These are phyloP conservation scores for Globisporangium spinosum DNA, from an alignment of 352 stramenopile genomes.

Conservation along the genomic window DNA sequence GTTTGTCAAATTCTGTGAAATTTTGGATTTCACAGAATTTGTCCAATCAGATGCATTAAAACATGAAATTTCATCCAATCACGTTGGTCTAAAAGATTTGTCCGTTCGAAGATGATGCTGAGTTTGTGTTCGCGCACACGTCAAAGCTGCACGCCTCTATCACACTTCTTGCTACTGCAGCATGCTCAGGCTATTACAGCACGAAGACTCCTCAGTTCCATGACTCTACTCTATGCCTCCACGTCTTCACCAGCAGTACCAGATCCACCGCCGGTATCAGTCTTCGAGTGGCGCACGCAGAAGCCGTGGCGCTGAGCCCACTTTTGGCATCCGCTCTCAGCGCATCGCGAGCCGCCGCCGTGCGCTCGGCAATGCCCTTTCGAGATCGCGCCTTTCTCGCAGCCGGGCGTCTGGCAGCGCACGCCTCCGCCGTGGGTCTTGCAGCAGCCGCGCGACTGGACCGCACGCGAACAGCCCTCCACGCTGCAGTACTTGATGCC, in stretches of 20 bases:
- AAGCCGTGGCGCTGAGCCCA: constrained; percentile 73
- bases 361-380: constrained; percentile 83
- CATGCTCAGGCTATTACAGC: background rate
- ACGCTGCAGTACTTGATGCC: constrained; percentile 75
- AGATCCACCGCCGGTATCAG: constrained; percentile 7
- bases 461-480: constrained; percentile 61
- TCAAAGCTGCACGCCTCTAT: background rate
- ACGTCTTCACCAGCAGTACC: background rate
- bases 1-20: too few relatives aligned
- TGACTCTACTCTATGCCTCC: background rate
- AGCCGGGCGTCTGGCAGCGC: constrained; percentile 72
- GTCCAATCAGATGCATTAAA: too few relatives aligned
- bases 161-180: background rate
- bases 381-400: constrained; percentile 82
- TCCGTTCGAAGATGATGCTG: too few relatives aligned
- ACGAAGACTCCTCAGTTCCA: background rate
- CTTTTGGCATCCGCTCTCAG: constrained; percentile 58
- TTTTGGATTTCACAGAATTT: too few relatives aligned
- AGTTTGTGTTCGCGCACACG: too few relatives aligned
- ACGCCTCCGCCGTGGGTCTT: constrained; percentile 86
- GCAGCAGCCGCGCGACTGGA: constrained; percentile 83
- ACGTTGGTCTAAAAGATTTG: too few relatives aligned
- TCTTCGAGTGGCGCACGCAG: constrained; percentile 73
- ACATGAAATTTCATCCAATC: too few relatives aligned
- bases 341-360: constrained; percentile 76